Evolutionary conservation across 495 filamentous ascomycete species (phyloP), one percentile per base, ranked within the genome.

Genomic region (Hypoxylon cercidicola): DNA sequence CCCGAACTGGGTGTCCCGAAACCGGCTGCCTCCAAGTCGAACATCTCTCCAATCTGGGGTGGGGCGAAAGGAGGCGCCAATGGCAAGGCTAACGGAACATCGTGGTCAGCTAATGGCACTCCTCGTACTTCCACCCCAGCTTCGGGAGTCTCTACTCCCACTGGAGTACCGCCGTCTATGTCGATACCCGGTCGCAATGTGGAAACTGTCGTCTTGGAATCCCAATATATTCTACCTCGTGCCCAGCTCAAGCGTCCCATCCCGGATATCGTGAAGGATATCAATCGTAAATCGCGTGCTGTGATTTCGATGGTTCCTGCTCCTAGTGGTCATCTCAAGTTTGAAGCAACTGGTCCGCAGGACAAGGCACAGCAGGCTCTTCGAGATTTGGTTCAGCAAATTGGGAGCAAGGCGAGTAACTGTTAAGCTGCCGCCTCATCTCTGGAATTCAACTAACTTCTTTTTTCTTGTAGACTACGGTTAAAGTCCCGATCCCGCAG

Each of bases 231-330:
- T 68, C 84, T 90, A 28, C 86, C 88, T 18, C 82, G 89, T 16
- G 83, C 83, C 45, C 87, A 96, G 66, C 76, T 96, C 72, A 96
- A 92, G 84, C 89, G 91, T 56, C 90, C 92, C 16, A 77, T 96
- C 2, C 77, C 83, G 10, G 94, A 97, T 56, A 88, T 95, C 41
- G 73, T 97, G 55, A 88, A 90, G 67, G 92, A 96, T 62, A 89
- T 97, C 73, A 96, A 93, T 71, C 89, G 88, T 70, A 87, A 88
- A 62, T 93, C 91, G n/a, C 90, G 92, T 72, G 92, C 92, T 43
- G 91, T 86, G 59, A 85, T 99, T 52, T 88, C 90, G 59, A 87
- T 92, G 81, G 86, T 84, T 50, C 78, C 86, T 39, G 83, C 84
- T n/a, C 81, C 86, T 34, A 84, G 84, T 59, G 90, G 89, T 6